Percentiles rank a stretch among this genome's conserved stretches.
phyloP scores from a whole-genome alignment of 1,139 yeast species.

The Suhomyces guaymorum region DNA sequence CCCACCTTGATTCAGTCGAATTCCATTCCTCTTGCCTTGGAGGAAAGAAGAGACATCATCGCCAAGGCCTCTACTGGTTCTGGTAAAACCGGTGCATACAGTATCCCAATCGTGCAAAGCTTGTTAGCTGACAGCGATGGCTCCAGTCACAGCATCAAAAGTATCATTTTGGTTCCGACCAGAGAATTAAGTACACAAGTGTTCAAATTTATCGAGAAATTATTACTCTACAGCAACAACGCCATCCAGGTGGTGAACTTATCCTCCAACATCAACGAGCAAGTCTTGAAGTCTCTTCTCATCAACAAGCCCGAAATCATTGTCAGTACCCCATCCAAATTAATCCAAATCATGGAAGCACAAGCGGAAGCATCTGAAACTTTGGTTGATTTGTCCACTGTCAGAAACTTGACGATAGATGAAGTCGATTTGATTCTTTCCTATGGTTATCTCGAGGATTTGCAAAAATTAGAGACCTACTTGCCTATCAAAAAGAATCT shows the following conservation, averaged over 20 bases:
- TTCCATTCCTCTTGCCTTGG: slow-evolving; percentile 89
- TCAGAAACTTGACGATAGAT: slow-evolving; percentile 81
- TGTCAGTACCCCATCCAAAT: slow-evolving; percentile 84
- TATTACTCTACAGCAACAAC: slow-evolving; percentile 71
- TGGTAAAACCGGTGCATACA: slow-evolving; percentile 86
- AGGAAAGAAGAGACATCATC: slow-evolving; percentile 81
- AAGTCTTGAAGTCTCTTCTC: slow-evolving; percentile 70
- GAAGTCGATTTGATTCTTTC: slow-evolving; percentile 92
- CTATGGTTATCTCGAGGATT: slow-evolving; percentile 89
- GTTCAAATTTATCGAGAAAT: slow-evolving; percentile 61
- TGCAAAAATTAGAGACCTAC: slow-evolving; percentile 59
- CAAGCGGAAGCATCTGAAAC: slow-evolving; percentile 38
- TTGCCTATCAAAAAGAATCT: slow-evolving; percentile 72
- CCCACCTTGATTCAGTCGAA: slow-evolving; percentile 91
- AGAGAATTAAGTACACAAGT: slow-evolving; percentile 88
- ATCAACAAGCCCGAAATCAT: slow-evolving; percentile 76
- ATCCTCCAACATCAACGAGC: slow-evolving; percentile 70
- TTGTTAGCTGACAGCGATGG: slow-evolving; percentile 41
- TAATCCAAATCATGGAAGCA: slow-evolving; percentile 56
- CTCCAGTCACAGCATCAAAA: slow-evolving; percentile 37
- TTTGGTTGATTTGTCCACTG: slow-evolving; percentile 49
- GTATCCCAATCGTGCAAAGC: slow-evolving; percentile 74
- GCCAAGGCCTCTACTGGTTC: slow-evolving; percentile 91
- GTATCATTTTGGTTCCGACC: slow-evolving; percentile 79
- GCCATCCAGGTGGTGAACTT: slow-evolving; percentile 68